A percentile compares a stretch with the other conserved stretches of the same genome.
phyloP scores from a whole-genome alignment of 345 rosid species.

The Moringa oleifera region DNA sequence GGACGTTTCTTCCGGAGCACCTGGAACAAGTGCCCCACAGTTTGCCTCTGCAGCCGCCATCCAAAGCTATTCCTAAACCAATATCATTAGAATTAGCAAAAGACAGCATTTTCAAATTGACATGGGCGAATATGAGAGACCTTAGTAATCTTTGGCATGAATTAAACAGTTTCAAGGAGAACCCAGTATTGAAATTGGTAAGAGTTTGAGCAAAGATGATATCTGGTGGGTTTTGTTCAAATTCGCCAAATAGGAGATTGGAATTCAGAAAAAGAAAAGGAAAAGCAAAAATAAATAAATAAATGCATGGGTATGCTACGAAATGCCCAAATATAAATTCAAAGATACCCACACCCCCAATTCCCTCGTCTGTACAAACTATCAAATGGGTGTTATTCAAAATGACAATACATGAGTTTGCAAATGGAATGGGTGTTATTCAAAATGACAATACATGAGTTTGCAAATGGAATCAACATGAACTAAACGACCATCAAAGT shows the following conservation, averaged over 20 bases:
- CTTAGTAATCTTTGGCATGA: no score
- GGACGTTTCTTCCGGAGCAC: slow-evolving; percentile 36
- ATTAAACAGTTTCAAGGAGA: no score
- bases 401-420: not conserved
- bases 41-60: slow-evolving; percentile 44
- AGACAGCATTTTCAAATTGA: no score
- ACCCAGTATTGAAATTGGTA: not conserved
- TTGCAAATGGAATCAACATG: not conserved
- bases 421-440: not conserved
- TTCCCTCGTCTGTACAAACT: no score
- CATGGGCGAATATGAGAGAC: no score
- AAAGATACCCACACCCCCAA: no score
- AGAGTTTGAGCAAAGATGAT: not conserved
- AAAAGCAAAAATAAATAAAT: no score
- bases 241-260: not conserved
- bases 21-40: slow-evolving; percentile 12
- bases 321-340: no score
- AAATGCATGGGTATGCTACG: no score
- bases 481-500: not conserved
- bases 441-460: not conserved
- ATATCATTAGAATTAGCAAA: no score
- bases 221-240: not conserved
- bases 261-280: no score
- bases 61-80: slow-evolving; percentile 1
- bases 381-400: not conserved